phyloP scores from a whole-genome alignment of 192 early-diverging fungal genomes.

The Umbelopsis sp. region DNA sequence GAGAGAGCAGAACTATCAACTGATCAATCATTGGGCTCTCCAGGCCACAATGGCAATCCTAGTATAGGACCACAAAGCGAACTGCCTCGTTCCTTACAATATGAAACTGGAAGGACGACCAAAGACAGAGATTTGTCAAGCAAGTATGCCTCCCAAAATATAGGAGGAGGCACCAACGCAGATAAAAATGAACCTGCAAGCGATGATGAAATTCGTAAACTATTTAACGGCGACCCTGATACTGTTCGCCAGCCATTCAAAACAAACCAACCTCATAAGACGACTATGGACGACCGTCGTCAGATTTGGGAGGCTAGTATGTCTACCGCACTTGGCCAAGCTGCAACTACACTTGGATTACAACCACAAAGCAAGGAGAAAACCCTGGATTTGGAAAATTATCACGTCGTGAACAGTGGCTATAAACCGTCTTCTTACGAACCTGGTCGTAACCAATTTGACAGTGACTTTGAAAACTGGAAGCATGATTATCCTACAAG shows the following conservation, averaged over 20 bases:
- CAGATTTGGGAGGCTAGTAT: constrained; percentile 2
- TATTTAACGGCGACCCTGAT: constrained; percentile 2
- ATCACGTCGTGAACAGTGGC: background rate
- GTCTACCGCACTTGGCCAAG: background rate
- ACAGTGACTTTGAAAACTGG: constrained; percentile 15
- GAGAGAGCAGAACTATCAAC: background rate
- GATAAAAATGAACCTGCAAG: background rate
- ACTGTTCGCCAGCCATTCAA: background rate
- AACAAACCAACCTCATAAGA: background rate
- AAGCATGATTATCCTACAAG: background rate
- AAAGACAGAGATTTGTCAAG: too few species aligned
- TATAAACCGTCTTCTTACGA: background rate
- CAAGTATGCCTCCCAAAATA: background rate
- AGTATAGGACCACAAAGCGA: background rate
- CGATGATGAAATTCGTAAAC: background rate
- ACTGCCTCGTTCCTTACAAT: too few species aligned
- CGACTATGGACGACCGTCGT: background rate
- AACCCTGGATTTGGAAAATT: background rate
- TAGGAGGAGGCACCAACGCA: background rate
- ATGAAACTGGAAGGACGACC: too few species aligned
- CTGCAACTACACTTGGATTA: background rate
- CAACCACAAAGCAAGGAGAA: background rate
- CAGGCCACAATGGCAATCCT: background rate
- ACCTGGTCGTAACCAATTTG: constrained; percentile 7
- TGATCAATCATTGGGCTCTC: background rate